Evolutionary conservation across 352 stramenopile species (phyloP).

Genomic region (Globisporangium iwayamae): DNA sequence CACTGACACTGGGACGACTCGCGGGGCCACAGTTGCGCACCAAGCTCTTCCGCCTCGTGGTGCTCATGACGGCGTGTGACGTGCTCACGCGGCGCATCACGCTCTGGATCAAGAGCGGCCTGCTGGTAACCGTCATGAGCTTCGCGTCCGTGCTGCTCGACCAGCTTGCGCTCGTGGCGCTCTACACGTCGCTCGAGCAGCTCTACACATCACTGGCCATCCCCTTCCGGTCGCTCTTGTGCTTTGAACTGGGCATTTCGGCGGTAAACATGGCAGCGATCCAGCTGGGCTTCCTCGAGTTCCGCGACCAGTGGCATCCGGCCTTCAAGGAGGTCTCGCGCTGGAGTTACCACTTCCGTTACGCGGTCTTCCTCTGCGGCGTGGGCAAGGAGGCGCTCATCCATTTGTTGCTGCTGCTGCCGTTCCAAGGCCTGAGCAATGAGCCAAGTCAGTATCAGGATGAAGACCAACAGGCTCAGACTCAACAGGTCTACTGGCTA

Average conservation of each 20-base stretch:
- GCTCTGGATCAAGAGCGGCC: constrained; percentile 72
- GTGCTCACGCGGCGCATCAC: constrained; percentile 49
- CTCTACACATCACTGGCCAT: constrained; percentile 42
- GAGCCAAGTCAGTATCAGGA: neutral
- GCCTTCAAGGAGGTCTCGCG: constrained; percentile 58
- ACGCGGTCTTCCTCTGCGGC: constrained; percentile 42
- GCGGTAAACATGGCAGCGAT: constrained; percentile 50
- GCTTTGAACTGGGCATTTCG: constrained; percentile 53
- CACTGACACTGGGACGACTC: neutral
- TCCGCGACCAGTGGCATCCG: constrained; percentile 56
- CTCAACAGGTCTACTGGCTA: neutral
- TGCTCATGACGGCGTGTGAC: constrained; percentile 57
- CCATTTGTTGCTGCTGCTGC: constrained; percentile 57
- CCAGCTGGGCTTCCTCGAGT: constrained; percentile 55
- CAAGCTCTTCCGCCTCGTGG: constrained; percentile 41
- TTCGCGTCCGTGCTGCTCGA: constrained; percentile 70
- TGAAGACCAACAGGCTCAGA: neutral
- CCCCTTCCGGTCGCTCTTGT: constrained; percentile 45
- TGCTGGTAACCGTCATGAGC: constrained; percentile 66
- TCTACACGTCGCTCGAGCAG: constrained; percentile 54
- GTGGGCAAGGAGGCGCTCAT: constrained; percentile 60
- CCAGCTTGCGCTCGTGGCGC: constrained; percentile 47
- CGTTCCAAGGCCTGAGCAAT: constrained; percentile 19
- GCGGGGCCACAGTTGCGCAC: constrained; percentile 23
- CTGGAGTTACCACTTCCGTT: constrained; percentile 46